A percentile compares a stretch with the other conserved stretches of the same genome.
Conservation (phyloP, 1,284 basidiomycete species). For the Leccinum fallax region DNA sequence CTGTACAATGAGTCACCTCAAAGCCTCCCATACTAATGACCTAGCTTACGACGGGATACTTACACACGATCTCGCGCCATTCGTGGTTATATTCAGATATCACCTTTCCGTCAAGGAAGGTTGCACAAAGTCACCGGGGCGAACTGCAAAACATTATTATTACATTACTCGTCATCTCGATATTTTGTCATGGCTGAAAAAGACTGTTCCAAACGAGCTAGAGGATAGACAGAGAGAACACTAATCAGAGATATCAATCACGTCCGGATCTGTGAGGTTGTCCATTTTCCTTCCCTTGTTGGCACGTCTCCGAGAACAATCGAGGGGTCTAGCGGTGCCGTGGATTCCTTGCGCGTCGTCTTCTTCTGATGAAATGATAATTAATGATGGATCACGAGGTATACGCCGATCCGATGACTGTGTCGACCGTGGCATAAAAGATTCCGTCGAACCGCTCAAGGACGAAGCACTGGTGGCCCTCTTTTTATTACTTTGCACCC, state of each 20-base stretch:
- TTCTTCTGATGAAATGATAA: conserved; percentile 29
- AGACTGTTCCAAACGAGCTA: not conserved
- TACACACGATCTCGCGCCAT: too few species aligned
- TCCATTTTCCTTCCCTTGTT: conserved; percentile 8
- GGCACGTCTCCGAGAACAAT: conserved; percentile 11
- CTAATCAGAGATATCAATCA: conserved; percentile 37
- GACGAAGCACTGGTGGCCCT: conserved; percentile 18
- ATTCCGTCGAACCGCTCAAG: conserved; percentile 14
- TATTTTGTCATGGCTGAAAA: not conserved
- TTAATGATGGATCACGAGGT: conserved; percentile 30
- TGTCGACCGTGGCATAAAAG: conserved; percentile 19
- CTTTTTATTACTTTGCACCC: conserved; percentile 8
- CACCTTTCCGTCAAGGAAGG: not conserved
- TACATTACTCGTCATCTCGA: not conserved
- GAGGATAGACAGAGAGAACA: not conserved
- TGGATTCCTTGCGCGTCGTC: conserved; percentile 14
- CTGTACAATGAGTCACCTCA: too few species aligned
- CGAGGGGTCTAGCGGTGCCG: not conserved
- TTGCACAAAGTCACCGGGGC: not conserved
- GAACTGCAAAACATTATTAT: not conserved
- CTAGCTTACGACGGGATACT: too few species aligned
- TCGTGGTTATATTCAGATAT: not conserved
- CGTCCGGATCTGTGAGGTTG: conserved; percentile 29
- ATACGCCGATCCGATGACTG: conserved; percentile 17
- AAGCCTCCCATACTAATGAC: too few species aligned